Percentiles rank a stretch among this genome's conserved stretches.
Conservation (phyloP, 1,284 basidiomycete species). For the Violaceomyces palustris region DNA sequence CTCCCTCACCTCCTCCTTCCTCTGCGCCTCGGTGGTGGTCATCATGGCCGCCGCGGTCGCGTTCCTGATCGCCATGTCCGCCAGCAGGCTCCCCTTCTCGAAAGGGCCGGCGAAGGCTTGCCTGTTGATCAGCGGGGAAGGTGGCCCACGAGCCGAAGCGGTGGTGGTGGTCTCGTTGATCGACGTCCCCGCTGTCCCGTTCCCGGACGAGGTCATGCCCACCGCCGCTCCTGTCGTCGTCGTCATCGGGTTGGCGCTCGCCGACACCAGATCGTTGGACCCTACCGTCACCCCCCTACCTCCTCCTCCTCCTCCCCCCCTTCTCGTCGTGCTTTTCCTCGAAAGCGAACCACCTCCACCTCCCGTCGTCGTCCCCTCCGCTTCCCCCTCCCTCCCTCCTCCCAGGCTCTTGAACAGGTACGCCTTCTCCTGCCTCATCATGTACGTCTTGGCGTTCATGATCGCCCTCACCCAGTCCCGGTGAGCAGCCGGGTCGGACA, state of each 20-base stretch:
- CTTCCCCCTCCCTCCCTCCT: slow-evolving; percentile 2
- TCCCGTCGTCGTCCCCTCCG: neutral
- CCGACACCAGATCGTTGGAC: too few species aligned
- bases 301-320: neutral
- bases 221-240: too few species aligned
- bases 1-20: slow-evolving; percentile 21
- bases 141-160: neutral
- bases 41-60: slow-evolving; percentile 23
- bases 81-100: slow-evolving; percentile 37
- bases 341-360: slow-evolving; percentile 12
- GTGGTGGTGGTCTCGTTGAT: neutral
- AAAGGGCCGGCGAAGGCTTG: slow-evolving; percentile 33
- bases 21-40: slow-evolving; percentile 10
- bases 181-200: neutral
- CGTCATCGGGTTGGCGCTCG: neutral
- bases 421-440: slow-evolving; percentile 45
- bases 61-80: slow-evolving; percentile 27
- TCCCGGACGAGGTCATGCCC: too few species aligned
- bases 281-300: too few species aligned
- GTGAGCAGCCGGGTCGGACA: slow-evolving; percentile 44
- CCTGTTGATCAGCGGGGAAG: slow-evolving; percentile 29
- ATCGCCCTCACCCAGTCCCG: slow-evolving; percentile 48
- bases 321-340: slow-evolving; percentile 14
- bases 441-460: slow-evolving; percentile 44
- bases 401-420: slow-evolving; percentile 31